phyloP scores from a whole-genome alignment of 2,329 filamentous ascomycete species.

The Fusarium citri region DNA sequence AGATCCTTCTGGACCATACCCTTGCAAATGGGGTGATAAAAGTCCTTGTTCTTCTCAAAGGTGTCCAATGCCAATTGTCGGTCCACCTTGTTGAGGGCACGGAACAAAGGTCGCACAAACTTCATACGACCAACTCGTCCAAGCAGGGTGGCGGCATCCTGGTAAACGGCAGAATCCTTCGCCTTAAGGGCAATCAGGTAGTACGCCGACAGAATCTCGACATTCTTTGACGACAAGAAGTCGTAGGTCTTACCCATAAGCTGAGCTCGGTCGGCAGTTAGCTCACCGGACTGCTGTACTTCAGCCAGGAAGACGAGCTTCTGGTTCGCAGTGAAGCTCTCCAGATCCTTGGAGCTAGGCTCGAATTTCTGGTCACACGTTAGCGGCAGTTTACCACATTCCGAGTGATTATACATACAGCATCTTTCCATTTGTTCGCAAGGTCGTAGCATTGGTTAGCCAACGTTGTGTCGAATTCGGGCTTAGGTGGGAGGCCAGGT shows the following conservation, averaged over 20 bases:
- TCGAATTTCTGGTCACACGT: conserved; percentile 63
- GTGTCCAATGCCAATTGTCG: conserved; percentile 80
- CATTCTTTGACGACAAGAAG: conserved; percentile 80
- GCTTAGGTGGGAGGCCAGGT: conserved; percentile 91
- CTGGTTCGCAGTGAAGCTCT: conserved; percentile 85
- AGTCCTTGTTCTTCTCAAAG: conserved; percentile 87
- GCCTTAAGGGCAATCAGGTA: conserved; percentile 82
- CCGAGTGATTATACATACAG: conserved; percentile 54
- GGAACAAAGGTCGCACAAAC: conserved; percentile 89
- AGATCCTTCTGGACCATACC: conserved; percentile 89
- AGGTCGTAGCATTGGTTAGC: conserved; percentile 88
- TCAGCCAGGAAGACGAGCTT: conserved; percentile 90
- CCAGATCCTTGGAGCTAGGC: conserved; percentile 76
- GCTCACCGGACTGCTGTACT: conserved; percentile 72
- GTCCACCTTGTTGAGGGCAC: conserved; percentile 79
- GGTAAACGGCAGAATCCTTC: conserved; percentile 74
- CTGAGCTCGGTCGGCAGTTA: conserved; percentile 74
- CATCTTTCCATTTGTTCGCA: conserved; percentile 81
- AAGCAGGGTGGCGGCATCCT: conserved; percentile 78
- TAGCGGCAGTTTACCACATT: conserved; percentile 16
- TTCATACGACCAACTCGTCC: conserved; percentile 94
- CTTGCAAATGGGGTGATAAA: conserved; percentile 95
- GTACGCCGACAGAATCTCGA: conserved; percentile 86
- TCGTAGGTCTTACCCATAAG: conserved; percentile 81
- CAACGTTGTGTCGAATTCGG: conserved; percentile 87